A percentile compares a stretch with the other conserved stretches of the same genome.
Evolutionary conservation across 129 eudicot species (phyloP).

Genomic region (Chrysanthemum seticuspe): DNA sequence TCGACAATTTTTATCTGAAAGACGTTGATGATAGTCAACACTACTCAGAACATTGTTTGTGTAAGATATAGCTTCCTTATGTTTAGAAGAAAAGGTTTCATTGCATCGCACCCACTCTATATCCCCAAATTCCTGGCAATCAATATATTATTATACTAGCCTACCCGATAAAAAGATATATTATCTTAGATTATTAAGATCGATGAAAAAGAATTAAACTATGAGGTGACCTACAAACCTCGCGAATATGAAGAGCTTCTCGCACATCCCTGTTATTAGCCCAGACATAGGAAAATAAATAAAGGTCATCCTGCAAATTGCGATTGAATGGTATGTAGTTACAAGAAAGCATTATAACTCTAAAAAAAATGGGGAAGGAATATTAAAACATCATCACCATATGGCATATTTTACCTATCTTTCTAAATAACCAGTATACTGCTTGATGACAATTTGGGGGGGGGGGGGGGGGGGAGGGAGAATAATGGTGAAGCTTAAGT

Average conservation of each 20-base stretch:
- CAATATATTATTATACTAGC: background rate
- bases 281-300: too few relatives aligned
- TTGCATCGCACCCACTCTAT: slow-evolving; percentile 31
- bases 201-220: slow-evolving; percentile 1
- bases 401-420: too few relatives aligned
- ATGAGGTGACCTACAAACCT: slow-evolving; percentile 21
- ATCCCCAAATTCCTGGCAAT: slow-evolving; percentile 17
- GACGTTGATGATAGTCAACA: slow-evolving; percentile 21
- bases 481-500: too few relatives aligned
- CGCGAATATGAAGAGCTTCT: background rate
- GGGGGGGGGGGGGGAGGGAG: too few relatives aligned
- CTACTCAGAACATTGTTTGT: slow-evolving; percentile 16
- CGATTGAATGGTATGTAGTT: too few relatives aligned
- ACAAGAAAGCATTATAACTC: too few relatives aligned
- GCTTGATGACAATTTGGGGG: background rate
- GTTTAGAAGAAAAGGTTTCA: background rate
- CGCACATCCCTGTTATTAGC: too few relatives aligned
- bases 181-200: background rate
- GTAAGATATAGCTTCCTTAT: background rate
- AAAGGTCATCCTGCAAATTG: too few relatives aligned
- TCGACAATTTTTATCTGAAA: slow-evolving; percentile 6
- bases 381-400: background rate
- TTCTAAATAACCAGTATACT: too few relatives aligned
- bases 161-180: too few relatives aligned
- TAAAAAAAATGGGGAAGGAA: too few relatives aligned